Base-by-base conservation (phyloP, 1,139 yeast genomes). In the Scheffersomyces quercinus region DNA sequence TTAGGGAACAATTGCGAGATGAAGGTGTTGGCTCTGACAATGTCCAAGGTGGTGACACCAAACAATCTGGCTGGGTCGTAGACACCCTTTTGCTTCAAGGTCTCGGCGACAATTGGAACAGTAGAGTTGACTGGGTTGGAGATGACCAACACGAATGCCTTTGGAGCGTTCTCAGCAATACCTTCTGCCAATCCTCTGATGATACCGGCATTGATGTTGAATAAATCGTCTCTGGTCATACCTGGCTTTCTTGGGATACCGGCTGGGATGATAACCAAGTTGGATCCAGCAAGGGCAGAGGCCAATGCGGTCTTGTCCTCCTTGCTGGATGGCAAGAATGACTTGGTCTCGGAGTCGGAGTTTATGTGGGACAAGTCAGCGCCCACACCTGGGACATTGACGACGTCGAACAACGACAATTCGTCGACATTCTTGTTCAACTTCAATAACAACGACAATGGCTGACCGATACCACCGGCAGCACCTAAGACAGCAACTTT, bases 201-300 rank as follows among this genome's bases (percentile, higher is more conserved):
- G 65, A 93, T 93, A 40, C 95, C 86, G 41, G 99, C 99, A 66
- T 93, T 93, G 73, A 95, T 91, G 78, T 89, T 88, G 85, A 93
- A 93, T 65, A 93, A 81, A 66, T 93, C 99, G 68, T 93, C 99
- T 79, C 95, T 82, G 60, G 98, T 90, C 98, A 91, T 91, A 65
- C 98, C 98, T 54, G 98, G 98, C 79, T 93, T 93, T 79, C 99
- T 88, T 73, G 99, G 99, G 46, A 93, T 97, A 74, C 99, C 99
- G 47, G 99, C 99, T 60, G 99, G 98, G 68, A 93, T 91, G 56
- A 93, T 77, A 48, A 93, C 95, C 54, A 93, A 83, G 62, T 93
- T 95, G 41, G 96, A 78, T 53, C 82, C 93, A 53, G 82, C 77
- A 59, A 93, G 77, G 42, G 98, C 88, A 46, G 72, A 70, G 57